These are phyloP conservation scores for Lactifluus piperatus DNA, from an alignment of 768 basidiomycete genomes.

Conservation along the genomic window DNA sequence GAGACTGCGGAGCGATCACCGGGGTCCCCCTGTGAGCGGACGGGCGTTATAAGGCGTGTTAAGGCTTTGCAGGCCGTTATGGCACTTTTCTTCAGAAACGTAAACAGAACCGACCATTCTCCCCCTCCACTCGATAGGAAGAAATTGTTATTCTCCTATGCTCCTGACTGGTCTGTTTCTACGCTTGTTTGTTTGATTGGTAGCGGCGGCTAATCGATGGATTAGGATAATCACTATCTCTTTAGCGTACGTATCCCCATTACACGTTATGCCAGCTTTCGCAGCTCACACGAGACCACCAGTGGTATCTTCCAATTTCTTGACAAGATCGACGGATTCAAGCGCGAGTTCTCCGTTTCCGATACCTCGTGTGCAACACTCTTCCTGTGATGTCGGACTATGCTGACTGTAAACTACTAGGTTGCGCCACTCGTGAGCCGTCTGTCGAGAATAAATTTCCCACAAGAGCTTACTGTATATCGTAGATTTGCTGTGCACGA, in stretches of 20 bases:
- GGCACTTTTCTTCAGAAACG: neutral
- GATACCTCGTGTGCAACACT: conserved; percentile 57
- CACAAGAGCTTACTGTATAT: neutral
- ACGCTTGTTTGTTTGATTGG: neutral
- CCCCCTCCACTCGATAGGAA: neutral
- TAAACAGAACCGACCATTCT: neutral
- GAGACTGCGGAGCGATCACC: too few relatives aligned
- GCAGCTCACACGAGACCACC: conserved; percentile 22
- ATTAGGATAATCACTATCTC: conserved; percentile 58
- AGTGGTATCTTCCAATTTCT: conserved; percentile 54
- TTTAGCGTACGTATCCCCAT: conserved; percentile 44
- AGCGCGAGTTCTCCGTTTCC: conserved; percentile 66
- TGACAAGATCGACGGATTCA: conserved; percentile 60
- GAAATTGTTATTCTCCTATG: conserved; percentile 52
- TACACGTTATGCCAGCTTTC: neutral
- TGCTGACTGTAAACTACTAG: conserved; percentile 21
- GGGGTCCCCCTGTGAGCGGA: neutral
- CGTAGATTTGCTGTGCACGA: conserved; percentile 62
- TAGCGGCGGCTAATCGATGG: neutral
- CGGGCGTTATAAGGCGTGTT: too few relatives aligned
- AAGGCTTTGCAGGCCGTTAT: neutral
- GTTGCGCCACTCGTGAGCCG: conserved; percentile 32
- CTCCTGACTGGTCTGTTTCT: conserved; percentile 60
- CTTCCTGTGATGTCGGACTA: conserved; percentile 18
- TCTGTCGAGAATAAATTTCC: neutral